phyloP scores from a whole-genome alignment of 345 rosid species.

The Rhizophora mangle region DNA sequence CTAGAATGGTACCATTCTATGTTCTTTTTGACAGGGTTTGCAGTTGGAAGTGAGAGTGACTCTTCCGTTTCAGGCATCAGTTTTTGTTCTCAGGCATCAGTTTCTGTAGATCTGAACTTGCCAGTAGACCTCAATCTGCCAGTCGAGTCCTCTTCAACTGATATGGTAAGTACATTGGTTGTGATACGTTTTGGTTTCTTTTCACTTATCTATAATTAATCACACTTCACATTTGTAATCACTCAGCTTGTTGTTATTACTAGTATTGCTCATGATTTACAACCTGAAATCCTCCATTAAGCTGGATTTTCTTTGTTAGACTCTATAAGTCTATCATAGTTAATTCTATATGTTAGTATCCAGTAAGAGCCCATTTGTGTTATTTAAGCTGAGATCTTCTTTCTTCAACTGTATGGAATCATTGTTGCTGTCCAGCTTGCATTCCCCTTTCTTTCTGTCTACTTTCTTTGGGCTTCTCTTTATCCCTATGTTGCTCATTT shows the following conservation, averaged over 20 bases:
- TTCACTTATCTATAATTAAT: background rate
- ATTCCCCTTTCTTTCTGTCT: no score
- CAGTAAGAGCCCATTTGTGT: no score
- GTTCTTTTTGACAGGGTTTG: conserved; percentile 23
- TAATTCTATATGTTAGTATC: no score
- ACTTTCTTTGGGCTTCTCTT: no score
- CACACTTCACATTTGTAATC: background rate
- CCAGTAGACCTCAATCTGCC: conserved; percentile 12
- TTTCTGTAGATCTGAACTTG: conserved; percentile 18
- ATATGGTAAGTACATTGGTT: conserved; percentile 28
- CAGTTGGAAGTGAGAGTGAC: conserved; percentile 43
- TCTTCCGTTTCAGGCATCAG: conserved; percentile 56
- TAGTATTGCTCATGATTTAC: no score
- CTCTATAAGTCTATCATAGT: no score
- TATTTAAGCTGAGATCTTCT: no score
- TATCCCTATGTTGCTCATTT: no score
- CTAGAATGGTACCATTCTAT: conserved; percentile 26
- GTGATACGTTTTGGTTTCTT: background rate
- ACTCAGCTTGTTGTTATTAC: background rate
- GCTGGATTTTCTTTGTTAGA: no score
- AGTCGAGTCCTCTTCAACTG: conserved; percentile 3
- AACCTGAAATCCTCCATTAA: no score
- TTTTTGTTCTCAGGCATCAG: conserved; percentile 28
- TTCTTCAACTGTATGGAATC: no score
- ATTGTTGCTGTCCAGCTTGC: no score